A percentile compares a stretch with the other conserved stretches of the same genome.
These are phyloP conservation scores for Ophiostoma quercus DNA, from an alignment of 2,329 filamentous ascomycete species.

Conservation along the genomic window DNA sequence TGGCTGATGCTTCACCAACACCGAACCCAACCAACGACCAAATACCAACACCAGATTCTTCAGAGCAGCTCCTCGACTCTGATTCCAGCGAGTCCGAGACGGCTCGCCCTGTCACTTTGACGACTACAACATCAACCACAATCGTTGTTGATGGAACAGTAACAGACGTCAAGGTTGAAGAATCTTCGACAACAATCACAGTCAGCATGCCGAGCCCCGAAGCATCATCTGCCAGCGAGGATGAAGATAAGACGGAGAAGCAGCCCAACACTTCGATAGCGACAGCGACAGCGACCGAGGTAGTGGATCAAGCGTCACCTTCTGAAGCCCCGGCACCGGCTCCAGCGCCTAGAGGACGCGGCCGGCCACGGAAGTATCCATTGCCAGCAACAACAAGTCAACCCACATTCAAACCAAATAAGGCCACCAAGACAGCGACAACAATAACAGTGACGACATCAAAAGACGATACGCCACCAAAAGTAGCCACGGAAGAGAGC, in stretches of 20 bases:
- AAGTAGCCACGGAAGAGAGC: not conserved
- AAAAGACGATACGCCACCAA: not conserved
- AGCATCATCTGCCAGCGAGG: conserved; percentile 16
- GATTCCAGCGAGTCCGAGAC: conserved; percentile 17
- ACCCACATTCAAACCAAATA: not conserved
- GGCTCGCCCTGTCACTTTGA: conserved; percentile 2
- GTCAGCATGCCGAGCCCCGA: conserved; percentile 24
- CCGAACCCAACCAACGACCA: conserved; percentile 24
- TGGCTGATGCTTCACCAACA: not conserved
- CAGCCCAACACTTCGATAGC: not conserved
- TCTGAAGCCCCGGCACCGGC: not conserved
- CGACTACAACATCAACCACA: conserved; percentile 5
- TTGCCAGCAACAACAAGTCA: not conserved
- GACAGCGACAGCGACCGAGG: not conserved
- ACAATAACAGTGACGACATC: not conserved
- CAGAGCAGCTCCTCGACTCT: conserved; percentile 10
- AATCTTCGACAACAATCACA: not conserved
- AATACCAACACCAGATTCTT: conserved; percentile 24
- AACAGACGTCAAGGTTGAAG: conserved; percentile 13
- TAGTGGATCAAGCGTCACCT: not conserved
- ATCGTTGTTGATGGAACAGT: conserved; percentile 16
- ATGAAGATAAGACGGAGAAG: conserved; percentile 16
- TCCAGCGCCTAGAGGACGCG: not conserved
- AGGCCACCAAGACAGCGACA: not conserved
- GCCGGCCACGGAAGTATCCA: conserved; percentile 17